A percentile compares a stretch with the other conserved stretches of the same genome.
Evolutionary conservation across 495 filamentous ascomycete genomes (phyloP).

Genomic region (Peziza echinospora): DNA sequence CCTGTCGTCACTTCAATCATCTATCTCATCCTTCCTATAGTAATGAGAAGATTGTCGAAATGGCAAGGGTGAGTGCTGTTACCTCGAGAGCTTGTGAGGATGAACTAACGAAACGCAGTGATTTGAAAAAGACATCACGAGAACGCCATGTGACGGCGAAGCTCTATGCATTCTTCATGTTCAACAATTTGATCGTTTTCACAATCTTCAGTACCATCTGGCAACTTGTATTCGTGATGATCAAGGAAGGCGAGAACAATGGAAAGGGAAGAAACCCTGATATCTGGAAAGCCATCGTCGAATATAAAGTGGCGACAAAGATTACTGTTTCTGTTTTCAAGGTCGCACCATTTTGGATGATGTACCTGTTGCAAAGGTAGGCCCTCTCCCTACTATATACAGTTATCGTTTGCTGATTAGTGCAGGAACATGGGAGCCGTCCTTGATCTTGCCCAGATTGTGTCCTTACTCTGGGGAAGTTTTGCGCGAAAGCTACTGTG

Average conservation of each 20-base stretch:
- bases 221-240: constrained; percentile 42
- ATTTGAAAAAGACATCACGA: constrained; percentile 72
- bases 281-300: neutral
- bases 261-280: constrained; percentile 6
- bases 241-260: constrained; percentile 24
- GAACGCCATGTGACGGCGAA: constrained; percentile 85
- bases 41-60: constrained; percentile 46
- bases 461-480: constrained; percentile 58
- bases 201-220: constrained; percentile 68
- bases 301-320: constrained; percentile 4
- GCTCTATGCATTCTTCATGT: constrained; percentile 87
- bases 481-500: constrained; percentile 60
- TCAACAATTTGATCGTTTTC: constrained; percentile 92
- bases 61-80: constrained; percentile 16
- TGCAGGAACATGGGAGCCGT: constrained; percentile 81
- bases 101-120: too few species aligned
- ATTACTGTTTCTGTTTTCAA: constrained; percentile 38
- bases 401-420: too few species aligned
- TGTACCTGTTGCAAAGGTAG: constrained; percentile 77
- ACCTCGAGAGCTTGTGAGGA: too few species aligned
- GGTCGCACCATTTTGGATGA: constrained; percentile 81
- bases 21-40: constrained; percentile 70
- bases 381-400: too few species aligned
- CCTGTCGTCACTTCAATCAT: constrained; percentile 75
- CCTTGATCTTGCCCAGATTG: constrained; percentile 67